Percentiles rank a stretch among this genome's conserved stretches.
phyloP scores from a whole-genome alignment of 2,329 filamentous ascomycete species.

The Talaromyces amestolkiae region DNA sequence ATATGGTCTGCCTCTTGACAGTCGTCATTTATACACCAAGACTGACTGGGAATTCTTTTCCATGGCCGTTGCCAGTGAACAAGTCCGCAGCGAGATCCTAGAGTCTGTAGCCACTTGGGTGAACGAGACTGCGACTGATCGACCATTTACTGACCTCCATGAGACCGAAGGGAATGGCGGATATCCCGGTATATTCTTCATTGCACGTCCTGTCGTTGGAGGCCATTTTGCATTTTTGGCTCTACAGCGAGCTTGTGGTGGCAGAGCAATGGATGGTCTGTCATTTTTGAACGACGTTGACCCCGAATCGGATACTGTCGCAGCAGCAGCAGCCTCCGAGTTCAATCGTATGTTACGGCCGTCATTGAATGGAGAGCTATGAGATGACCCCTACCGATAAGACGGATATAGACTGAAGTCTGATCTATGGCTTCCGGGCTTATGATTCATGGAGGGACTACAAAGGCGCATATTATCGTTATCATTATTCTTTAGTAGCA shows the following conservation, averaged over 20 bases:
- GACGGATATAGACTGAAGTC: not conserved
- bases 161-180: constrained; percentile 73
- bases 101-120: constrained; percentile 75
- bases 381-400: not conserved
- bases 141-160: constrained; percentile 78
- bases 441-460: not conserved
- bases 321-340: constrained; percentile 28
- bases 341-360: constrained; percentile 15
- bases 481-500: not conserved
- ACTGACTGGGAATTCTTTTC: constrained; percentile 91
- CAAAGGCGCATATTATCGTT: not conserved
- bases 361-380: constrained; percentile 17
- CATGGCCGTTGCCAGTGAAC: constrained; percentile 69
- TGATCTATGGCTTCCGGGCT: not conserved
- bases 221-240: constrained; percentile 83
- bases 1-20: constrained; percentile 80
- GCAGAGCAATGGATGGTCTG: constrained; percentile 61
- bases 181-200: constrained; percentile 73
- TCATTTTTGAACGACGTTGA: constrained; percentile 43
- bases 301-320: constrained; percentile 24
- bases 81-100: constrained; percentile 68
- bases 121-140: constrained; percentile 75
- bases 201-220: constrained; percentile 77
- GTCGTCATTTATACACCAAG: constrained; percentile 79
- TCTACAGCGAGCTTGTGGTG: constrained; percentile 75